These are phyloP conservation scores for Crepidotus variabilis DNA, from an alignment of 768 basidiomycete species.

Conservation along the genomic window DNA sequence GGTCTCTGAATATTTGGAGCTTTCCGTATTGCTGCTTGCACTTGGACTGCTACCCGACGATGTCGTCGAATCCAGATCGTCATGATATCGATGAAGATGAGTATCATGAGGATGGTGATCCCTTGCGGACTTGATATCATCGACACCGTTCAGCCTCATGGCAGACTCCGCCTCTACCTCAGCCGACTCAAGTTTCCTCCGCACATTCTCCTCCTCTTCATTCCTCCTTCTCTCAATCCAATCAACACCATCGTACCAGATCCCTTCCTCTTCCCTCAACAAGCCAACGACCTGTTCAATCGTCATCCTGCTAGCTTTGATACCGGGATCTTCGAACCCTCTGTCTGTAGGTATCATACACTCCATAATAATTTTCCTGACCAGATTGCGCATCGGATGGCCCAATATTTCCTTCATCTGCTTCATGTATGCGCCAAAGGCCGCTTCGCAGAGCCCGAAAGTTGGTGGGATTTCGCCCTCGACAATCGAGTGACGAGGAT, in stretches of 20 bases:
- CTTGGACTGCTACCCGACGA: conserved; percentile 35
- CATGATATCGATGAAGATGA: conserved; percentile 31
- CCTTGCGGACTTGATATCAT: conserved; percentile 20
- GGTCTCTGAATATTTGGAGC: conserved; percentile 44
- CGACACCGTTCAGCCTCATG: conserved; percentile 5
- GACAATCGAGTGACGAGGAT: conserved; percentile 48
- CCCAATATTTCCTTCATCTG: conserved; percentile 58
- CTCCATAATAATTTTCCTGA: conserved; percentile 63
- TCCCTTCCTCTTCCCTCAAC: conserved; percentile 55
- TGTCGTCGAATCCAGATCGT: conserved; percentile 36
- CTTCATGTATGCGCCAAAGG: conserved; percentile 53
- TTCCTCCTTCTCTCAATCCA: conserved; percentile 54
- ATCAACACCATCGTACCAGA: conserved; percentile 75
- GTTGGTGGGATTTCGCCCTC: conserved; percentile 55
- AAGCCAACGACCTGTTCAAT: conserved; percentile 57
- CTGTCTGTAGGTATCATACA: conserved; percentile 35
- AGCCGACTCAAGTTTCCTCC: conserved; percentile 19
- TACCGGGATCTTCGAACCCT: conserved; percentile 48
- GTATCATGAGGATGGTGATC: conserved; percentile 11
- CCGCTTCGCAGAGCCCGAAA: conserved; percentile 58
- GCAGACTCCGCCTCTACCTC: conserved; percentile 21
- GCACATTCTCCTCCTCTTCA: conserved; percentile 24
- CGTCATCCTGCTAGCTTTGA: conserved; percentile 50
- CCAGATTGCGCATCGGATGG: conserved; percentile 67
- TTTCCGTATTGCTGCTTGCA: conserved; percentile 14